A percentile compares a stretch with the other conserved stretches of the same genome.
These are phyloP conservation scores for Blastobotrys proliferans DNA, from an alignment of 1,139 yeast genomes.

Conservation along the genomic window DNA sequence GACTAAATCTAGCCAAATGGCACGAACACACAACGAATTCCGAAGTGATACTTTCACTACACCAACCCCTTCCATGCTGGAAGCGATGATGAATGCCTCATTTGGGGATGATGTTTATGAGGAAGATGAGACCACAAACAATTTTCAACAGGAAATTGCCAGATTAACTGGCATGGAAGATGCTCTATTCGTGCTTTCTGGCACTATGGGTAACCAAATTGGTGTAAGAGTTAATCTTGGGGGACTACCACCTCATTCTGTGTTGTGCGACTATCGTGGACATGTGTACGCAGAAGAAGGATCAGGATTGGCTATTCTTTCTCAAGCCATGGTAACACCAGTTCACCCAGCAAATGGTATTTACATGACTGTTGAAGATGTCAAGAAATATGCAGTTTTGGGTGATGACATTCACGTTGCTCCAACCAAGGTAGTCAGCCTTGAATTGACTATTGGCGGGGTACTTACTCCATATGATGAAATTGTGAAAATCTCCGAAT, in stretches of 20 bases:
- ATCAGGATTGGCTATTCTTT: slow-evolving; percentile 82
- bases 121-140: slow-evolving; percentile 68
- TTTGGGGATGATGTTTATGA: slow-evolving; percentile 83
- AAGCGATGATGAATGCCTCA: slow-evolving; percentile 55
- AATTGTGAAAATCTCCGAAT: slow-evolving; percentile 60
- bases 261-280: slow-evolving; percentile 76
- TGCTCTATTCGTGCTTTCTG: slow-evolving; percentile 78
- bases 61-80: slow-evolving; percentile 72
- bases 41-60: slow-evolving; percentile 78
- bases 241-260: slow-evolving; percentile 82
- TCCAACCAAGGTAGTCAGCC: slow-evolving; percentile 77
- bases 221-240: slow-evolving; percentile 68
- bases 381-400: slow-evolving; percentile 56
- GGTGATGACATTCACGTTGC: slow-evolving; percentile 83
- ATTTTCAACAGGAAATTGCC: slow-evolving; percentile 61
- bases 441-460: slow-evolving; percentile 85
- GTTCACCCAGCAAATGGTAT: slow-evolving; percentile 68
- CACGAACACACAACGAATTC: slow-evolving; percentile 13
- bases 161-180: slow-evolving; percentile 73
- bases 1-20: not conserved
- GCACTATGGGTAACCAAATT: slow-evolving; percentile 84
- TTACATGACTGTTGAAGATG: slow-evolving; percentile 73
- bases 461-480: slow-evolving; percentile 78
- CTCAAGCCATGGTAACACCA: slow-evolving; percentile 86
- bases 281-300: slow-evolving; percentile 82